These are phyloP conservation scores for Myxozyma neotropica DNA, from an alignment of 805 yeast species.

Conservation along the genomic window DNA sequence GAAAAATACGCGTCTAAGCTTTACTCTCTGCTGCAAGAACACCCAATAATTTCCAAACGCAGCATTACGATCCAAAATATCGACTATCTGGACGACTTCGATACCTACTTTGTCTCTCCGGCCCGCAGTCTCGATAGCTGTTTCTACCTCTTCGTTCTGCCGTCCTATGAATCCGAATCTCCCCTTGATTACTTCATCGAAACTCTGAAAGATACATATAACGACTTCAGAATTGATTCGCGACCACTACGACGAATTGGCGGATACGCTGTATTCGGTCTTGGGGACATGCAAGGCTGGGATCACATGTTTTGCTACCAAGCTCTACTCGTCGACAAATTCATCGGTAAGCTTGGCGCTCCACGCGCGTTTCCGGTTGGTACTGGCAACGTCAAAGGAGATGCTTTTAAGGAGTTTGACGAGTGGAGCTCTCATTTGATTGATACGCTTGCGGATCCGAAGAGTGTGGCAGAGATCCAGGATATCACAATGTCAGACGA, in stretches of 20 bases:
- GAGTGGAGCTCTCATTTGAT: conserved; percentile 70
- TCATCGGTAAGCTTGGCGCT: conserved; percentile 82
- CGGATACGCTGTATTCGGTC: conserved; percentile 83
- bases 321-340: conserved; percentile 70
- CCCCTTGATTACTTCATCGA: conserved; percentile 88
- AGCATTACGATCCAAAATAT: conserved; percentile 59
- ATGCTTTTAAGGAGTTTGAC: conserved; percentile 56
- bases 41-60: conserved; percentile 33
- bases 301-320: conserved; percentile 84
- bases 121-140: conserved; percentile 37
- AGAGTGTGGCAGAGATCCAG: conserved; percentile 59
- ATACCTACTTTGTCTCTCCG: conserved; percentile 77
- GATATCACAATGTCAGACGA: conserved; percentile 62
- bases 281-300: conserved; percentile 89
- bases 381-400: conserved; percentile 72
- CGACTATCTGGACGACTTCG: conserved; percentile 83
- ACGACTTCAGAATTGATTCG: conserved; percentile 84
- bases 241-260: conserved; percentile 68
- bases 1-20: conserved; percentile 66
- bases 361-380: conserved; percentile 83
- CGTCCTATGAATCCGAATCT: conserved; percentile 90
- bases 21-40: conserved; percentile 42
- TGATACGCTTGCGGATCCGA: conserved; percentile 61
- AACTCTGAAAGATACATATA: conserved; percentile 73
- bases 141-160: conserved; percentile 73